Evolutionary conservation across 2,329 filamentous ascomycete species (phyloP).

Genomic region (Fusarium camptoceras): DNA sequence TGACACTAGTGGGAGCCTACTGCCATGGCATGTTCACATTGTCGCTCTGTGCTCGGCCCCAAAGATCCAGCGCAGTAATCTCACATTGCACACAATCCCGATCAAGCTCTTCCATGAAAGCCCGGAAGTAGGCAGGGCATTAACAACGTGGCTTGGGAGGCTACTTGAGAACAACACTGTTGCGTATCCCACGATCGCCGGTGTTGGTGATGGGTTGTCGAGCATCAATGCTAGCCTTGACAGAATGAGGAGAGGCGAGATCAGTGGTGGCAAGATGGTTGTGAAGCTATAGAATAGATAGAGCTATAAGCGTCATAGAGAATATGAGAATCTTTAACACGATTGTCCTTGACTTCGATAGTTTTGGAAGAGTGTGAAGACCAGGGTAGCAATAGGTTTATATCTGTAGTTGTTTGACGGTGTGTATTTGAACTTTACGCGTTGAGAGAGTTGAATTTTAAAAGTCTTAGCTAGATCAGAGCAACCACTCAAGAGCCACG

Average conservation of each 20-base stretch:
- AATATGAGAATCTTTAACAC: background rate
- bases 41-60: slow-evolving; percentile 76
- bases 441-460: no score
- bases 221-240: slow-evolving; percentile 77
- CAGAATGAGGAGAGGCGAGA: slow-evolving; percentile 71
- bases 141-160: slow-evolving; percentile 75
- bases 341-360: no score
- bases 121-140: slow-evolving; percentile 69
- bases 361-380: background rate
- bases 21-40: slow-evolving; percentile 62
- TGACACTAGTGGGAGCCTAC: slow-evolving; percentile 50
- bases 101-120: slow-evolving; percentile 82
- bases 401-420: no score
- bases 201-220: slow-evolving; percentile 70
- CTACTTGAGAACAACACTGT: slow-evolving; percentile 67
- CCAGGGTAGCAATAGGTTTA: no score
- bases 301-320: no score
- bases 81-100: slow-evolving; percentile 73
- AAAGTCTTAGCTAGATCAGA: no score
- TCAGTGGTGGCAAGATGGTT: slow-evolving; percentile 77
- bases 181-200: slow-evolving; percentile 72
- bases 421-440: no score
- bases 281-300: background rate
- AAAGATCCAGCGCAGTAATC: slow-evolving; percentile 61
- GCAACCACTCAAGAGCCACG: background rate